These are phyloP conservation scores for Solanum aculeatissimum DNA, from an alignment of 305 asterid species.

Conservation along the genomic window DNA sequence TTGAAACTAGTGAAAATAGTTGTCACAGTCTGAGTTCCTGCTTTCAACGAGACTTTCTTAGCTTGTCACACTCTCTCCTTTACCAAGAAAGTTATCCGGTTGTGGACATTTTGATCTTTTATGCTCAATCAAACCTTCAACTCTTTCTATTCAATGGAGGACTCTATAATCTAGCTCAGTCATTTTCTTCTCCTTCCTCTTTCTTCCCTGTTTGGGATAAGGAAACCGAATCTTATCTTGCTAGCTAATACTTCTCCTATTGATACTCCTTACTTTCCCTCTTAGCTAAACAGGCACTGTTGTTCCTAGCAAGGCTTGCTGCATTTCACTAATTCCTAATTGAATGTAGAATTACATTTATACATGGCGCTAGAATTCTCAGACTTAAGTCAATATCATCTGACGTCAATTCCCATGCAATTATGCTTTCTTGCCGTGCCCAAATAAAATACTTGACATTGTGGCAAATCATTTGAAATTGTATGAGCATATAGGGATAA, in stretches of 20 bases:
- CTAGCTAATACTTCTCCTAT: background rate
- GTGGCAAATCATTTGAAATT: background rate
- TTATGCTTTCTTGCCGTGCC: background rate
- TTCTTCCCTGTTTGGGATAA: background rate
- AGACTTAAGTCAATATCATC: background rate
- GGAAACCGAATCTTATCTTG: background rate
- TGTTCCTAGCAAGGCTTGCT: background rate
- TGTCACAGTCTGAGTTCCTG: too few relatives aligned
- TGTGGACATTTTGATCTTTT: background rate
- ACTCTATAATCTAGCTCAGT: background rate
- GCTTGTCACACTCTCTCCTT: too few relatives aligned
- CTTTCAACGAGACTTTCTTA: too few relatives aligned
- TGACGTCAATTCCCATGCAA: background rate
- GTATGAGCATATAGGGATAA: background rate
- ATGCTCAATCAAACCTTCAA: background rate
- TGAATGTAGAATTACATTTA: background rate
- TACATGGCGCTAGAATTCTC: background rate
- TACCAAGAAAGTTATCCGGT: too few relatives aligned
- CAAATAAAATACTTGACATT: background rate
- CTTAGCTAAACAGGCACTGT: background rate
- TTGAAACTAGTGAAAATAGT: too few relatives aligned
- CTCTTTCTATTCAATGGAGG: background rate
- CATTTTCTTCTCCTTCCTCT: background rate
- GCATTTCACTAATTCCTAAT: background rate
- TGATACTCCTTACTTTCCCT: background rate